Evolutionary conservation across 352 stramenopile genomes (phyloP), one percentile per base, ranked within the genome.

Genomic region (Globisporangium cylindrosporum): DNA sequence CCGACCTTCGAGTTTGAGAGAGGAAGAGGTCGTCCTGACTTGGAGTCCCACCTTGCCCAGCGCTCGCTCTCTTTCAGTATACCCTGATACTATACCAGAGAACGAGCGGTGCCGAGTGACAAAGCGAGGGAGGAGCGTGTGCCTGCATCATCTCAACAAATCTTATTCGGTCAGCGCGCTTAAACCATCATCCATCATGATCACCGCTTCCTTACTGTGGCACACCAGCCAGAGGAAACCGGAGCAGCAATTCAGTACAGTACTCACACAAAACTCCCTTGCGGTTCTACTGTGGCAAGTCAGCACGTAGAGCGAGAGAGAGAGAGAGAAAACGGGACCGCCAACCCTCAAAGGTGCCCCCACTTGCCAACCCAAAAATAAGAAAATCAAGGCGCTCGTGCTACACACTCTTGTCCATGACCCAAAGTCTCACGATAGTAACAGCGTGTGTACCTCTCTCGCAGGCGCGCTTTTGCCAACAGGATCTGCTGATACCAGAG

Each of bases 231-330:
- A 22, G 18, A 10, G 43, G 43, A 22, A 1, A 49, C 43, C 18
- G 43, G 43, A 51, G 24, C 25, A 58, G 29, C 24, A 18, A 38
- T 58, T 58, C 53, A 22, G 53, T 24, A 49, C 41, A 49, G 15
- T 34, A 18, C 22, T 5, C 12, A 7, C 38, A 20, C 14, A 46
- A 46, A 34, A 10, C 9, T 20, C 49, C 51, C 27, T 9, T 25
- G 24, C 25, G 12, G 53, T 29, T 58, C 53, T 36, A 58, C 53
- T 58, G 53, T 58, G 53, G 53, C 53, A 58, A 58, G 25, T 36
- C 14, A 3, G 53, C 43, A n/a, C 0, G 41, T 48, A 14, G 43
- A 51, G 18, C 18, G 43, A 51, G 41, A 2, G 15, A 49, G 38
- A 15, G 38, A n/a, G 41, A 41, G 34, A 41, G 36, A 43, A 49